Conservation (phyloP, 2,329 filamentous ascomycete species). For the Talaromyces verruculosus region DNA sequence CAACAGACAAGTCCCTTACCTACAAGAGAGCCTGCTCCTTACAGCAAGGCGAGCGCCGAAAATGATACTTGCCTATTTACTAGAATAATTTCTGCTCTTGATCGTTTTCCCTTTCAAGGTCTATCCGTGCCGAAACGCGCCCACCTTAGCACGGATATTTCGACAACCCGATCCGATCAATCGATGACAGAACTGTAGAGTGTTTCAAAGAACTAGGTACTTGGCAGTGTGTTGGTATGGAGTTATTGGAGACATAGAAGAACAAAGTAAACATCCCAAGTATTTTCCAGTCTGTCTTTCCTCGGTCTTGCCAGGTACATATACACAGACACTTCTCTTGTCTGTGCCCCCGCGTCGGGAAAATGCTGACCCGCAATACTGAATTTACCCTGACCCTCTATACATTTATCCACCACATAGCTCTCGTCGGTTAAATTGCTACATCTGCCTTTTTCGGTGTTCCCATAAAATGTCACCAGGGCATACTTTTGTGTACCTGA, state of each 20-base stretch:
- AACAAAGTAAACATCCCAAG: background rate
- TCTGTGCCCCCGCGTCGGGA: background rate
- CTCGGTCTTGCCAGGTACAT: no score
- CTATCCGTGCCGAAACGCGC: background rate
- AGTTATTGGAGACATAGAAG: background rate
- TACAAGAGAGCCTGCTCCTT: no score
- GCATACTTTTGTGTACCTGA: conserved; percentile 49
- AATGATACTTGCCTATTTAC: no score
- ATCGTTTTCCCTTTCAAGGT: background rate
- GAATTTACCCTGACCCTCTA: conserved; percentile 1
- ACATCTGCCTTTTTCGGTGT: background rate
- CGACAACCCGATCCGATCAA: background rate
- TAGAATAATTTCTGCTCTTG: background rate
- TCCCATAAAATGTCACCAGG: background rate
- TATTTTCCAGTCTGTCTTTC: no score
- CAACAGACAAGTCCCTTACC: background rate
- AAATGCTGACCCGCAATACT: conserved; percentile 1
- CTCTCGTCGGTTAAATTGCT: conserved; percentile 46
- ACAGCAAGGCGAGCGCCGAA: background rate
- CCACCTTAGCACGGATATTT: background rate
- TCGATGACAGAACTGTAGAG: background rate
- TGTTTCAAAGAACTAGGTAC: background rate
- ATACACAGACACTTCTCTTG: background rate
- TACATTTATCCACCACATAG: background rate
- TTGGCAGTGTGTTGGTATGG: background rate